phyloP scores from a whole-genome alignment of 2,329 filamentous ascomycete genomes.

The Plenodomus tracheiphilus region DNA sequence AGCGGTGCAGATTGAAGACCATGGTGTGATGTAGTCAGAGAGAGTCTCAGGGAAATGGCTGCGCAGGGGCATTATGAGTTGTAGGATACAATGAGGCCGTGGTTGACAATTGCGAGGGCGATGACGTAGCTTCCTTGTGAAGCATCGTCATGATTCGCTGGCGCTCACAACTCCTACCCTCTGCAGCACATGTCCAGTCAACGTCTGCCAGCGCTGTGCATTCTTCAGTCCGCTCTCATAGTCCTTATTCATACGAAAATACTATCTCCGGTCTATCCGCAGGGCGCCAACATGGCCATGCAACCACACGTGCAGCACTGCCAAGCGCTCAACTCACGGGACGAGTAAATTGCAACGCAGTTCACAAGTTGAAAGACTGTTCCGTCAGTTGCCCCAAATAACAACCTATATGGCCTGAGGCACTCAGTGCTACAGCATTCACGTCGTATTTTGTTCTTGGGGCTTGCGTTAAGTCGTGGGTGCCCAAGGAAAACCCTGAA shows the following conservation, averaged over 20 bases:
- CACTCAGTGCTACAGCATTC: too few species aligned
- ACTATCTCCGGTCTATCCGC: not conserved
- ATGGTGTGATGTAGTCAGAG: constrained; percentile 2
- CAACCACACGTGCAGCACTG: not conserved
- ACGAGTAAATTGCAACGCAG: not conserved
- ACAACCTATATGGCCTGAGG: too few species aligned
- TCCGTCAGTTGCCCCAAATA: too few species aligned
- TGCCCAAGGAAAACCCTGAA: too few species aligned
- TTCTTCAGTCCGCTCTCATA: not conserved
- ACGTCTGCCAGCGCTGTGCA: not conserved
- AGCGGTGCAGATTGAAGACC: constrained; percentile 25
- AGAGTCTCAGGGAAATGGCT: not conserved
- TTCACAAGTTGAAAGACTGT: too few species aligned
- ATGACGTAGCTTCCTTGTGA: not conserved
- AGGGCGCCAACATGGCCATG: not conserved
- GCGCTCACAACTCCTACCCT: not conserved
- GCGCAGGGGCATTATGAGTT: not conserved
- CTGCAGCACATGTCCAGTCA: not conserved
- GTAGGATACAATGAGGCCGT: not conserved
- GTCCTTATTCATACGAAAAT: not conserved
- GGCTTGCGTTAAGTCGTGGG: too few species aligned
- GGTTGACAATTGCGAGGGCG: not conserved
- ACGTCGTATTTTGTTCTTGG: too few species aligned
- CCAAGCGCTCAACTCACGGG: not conserved
- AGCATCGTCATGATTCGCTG: not conserved